Evolutionary conservation across 768 basidiomycete species (phyloP).

Genomic region (Sporobolomyces phaffii): DNA sequence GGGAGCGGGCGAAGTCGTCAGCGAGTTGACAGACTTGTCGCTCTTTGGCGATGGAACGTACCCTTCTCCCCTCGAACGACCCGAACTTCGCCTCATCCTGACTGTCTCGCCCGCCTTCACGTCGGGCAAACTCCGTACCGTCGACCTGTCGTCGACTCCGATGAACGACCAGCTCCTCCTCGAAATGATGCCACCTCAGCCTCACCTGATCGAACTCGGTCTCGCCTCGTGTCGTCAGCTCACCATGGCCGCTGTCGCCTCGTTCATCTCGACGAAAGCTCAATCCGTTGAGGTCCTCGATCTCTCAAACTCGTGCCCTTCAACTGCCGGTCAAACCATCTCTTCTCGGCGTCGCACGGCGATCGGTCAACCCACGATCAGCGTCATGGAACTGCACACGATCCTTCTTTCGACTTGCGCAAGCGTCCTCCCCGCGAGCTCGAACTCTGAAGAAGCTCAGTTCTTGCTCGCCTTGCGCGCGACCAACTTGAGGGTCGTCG

Average conservation of each 20-base stretch:
- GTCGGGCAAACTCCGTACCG: constrained; percentile 67
- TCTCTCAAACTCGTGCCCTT: constrained; percentile 63
- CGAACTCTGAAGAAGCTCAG: constrained; percentile 38
- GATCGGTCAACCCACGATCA: constrained; percentile 46
- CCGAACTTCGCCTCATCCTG: constrained; percentile 65
- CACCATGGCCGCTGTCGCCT: constrained; percentile 58
- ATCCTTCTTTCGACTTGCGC: constrained; percentile 51
- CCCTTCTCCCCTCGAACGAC: constrained; percentile 61
- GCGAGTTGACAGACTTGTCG: constrained; percentile 63
- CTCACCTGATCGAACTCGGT: constrained; percentile 73
- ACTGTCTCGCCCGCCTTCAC: constrained; percentile 70
- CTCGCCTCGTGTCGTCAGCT: constrained; percentile 76
- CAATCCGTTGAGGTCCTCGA: constrained; percentile 79
- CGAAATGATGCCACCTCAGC: constrained; percentile 58
- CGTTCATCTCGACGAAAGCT: constrained; percentile 65
- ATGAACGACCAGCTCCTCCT: constrained; percentile 57
- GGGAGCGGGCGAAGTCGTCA: constrained; percentile 33
- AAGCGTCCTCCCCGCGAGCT: constrained; percentile 30
- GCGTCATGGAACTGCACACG: constrained; percentile 58
- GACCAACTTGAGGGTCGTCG: constrained; percentile 77
- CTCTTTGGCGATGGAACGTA: constrained; percentile 85
- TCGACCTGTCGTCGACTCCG: constrained; percentile 82
- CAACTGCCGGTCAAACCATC: constrained; percentile 53
- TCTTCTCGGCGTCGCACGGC: constrained; percentile 61
- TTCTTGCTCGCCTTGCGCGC: constrained; percentile 50